Conservation (phyloP, 768 basidiomycete genomes). For the Lactifluus rugatus region DNA sequence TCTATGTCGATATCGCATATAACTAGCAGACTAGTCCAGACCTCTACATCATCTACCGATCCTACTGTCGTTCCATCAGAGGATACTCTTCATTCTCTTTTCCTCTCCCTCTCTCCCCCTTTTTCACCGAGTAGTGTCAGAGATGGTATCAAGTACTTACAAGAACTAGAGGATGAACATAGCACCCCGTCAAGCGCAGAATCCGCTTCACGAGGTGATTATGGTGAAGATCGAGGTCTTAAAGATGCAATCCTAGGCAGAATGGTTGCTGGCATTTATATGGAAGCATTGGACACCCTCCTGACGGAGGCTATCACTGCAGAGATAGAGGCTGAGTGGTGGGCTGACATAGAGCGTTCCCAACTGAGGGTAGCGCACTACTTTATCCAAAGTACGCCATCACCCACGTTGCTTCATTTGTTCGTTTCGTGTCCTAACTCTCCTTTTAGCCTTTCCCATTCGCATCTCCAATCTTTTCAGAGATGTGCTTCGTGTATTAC, state of each 20-base stretch:
- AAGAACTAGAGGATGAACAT: constrained; percentile 18
- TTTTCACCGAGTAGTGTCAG: constrained; percentile 24
- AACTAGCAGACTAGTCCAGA: constrained; percentile 8
- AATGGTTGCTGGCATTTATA: constrained; percentile 49
- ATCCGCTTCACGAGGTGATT: constrained; percentile 1
- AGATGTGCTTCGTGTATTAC: constrained; percentile 15
- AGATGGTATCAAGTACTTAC: constrained; percentile 26
- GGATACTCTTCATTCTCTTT: constrained; percentile 31
- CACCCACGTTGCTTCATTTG: background rate
- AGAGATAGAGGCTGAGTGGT: constrained; percentile 79
- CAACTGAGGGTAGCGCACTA: constrained; percentile 46
- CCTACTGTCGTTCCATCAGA: constrained; percentile 17
- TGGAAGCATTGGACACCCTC: constrained; percentile 52
- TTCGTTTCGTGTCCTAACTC: background rate
- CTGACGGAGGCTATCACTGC: constrained; percentile 58
- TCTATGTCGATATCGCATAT: constrained; percentile 18
- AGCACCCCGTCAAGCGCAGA: background rate
- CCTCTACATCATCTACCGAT: background rate
- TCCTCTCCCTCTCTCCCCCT: constrained; percentile 30
- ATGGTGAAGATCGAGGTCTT: constrained; percentile 29
- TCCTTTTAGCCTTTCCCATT: constrained; percentile 16
- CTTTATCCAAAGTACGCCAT: constrained; percentile 65
- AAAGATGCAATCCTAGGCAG: constrained; percentile 38
- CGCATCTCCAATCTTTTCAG: constrained; percentile 17
- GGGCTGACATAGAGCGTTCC: constrained; percentile 64